A percentile compares a stretch with the other conserved stretches of the same genome.
Conservation (phyloP, 148 eudicot species). For the Persicaria maculosa region DNA sequence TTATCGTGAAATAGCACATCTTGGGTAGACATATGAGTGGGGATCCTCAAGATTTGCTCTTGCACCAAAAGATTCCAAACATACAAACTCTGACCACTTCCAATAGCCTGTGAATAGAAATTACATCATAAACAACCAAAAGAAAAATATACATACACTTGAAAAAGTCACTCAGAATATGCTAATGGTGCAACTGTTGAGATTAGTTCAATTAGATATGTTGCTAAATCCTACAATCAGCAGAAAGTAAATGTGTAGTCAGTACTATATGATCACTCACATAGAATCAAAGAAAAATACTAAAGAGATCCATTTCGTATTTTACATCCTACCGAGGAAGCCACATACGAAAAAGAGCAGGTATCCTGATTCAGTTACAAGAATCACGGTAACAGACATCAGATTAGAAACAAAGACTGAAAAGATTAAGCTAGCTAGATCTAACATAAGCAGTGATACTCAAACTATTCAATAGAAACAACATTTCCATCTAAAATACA, state of each 20-base stretch:
- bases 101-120: slow-evolving; percentile 52
- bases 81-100: slow-evolving; percentile 65
- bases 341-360: neutral
- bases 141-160: no score
- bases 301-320: neutral
- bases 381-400: no score
- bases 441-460: no score
- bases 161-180: neutral
- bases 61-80: slow-evolving; percentile 89
- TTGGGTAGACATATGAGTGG: slow-evolving; percentile 50
- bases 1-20: slow-evolving; percentile 75
- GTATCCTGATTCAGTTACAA: no score
- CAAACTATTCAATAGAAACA: no score
- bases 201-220: neutral
- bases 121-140: slow-evolving; percentile 13
- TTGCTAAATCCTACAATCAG: neutral
- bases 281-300: neutral
- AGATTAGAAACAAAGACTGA: no score
- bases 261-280: neutral
- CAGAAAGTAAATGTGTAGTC: neutral
- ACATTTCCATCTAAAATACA: no score
- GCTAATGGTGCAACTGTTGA: neutral
- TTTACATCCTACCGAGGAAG: neutral
- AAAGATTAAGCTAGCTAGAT: no score
- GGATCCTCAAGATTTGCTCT: slow-evolving; percentile 56